Percentiles rank a stretch among this genome's conserved stretches.
Evolutionary conservation across 176 grass and related monocot species (phyloP).

Genomic region (Coix lacrymajobi): DNA sequence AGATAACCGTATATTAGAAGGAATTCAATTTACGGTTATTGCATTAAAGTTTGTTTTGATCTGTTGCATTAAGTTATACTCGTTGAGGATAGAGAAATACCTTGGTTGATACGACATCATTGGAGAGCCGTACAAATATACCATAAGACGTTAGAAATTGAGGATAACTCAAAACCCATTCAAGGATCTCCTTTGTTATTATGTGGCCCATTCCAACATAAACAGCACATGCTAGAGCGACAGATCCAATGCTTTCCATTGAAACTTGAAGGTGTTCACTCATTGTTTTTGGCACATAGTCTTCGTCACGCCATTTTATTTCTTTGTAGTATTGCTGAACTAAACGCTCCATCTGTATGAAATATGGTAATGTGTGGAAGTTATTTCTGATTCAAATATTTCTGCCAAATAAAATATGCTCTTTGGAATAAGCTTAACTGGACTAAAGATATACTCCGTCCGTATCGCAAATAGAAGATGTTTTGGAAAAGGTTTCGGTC

Average conservation of each 20-base stretch:
- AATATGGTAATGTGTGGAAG: background rate
- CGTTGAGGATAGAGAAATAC: background rate
- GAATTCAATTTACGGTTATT: background rate
- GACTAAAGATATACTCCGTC: no score
- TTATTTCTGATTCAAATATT: background rate
- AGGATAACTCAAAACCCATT: constrained; percentile 36
- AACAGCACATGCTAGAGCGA: constrained; percentile 1
- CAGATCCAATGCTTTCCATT: background rate
- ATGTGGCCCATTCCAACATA: constrained; percentile 25
- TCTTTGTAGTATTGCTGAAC: constrained; percentile 21
- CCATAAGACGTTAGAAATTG: constrained; percentile 12
- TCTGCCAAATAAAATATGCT: no score
- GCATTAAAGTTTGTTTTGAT: no score
- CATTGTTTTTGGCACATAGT: constrained; percentile 30
- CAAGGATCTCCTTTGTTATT: background rate
- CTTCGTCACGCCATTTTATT: constrained; percentile 38
- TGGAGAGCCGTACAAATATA: constrained; percentile 30
- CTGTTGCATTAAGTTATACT: no score
- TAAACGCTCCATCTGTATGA: constrained; percentile 25
- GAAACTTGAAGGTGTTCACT: constrained; percentile 34
- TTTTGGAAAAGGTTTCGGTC: no score
- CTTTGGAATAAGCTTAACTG: no score
- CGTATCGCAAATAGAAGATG: no score
- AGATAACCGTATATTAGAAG: background rate
- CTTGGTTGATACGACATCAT: constrained; percentile 40